phyloP scores from a whole-genome alignment of 306 rosid genomes.

The Cajanus cajan region DNA sequence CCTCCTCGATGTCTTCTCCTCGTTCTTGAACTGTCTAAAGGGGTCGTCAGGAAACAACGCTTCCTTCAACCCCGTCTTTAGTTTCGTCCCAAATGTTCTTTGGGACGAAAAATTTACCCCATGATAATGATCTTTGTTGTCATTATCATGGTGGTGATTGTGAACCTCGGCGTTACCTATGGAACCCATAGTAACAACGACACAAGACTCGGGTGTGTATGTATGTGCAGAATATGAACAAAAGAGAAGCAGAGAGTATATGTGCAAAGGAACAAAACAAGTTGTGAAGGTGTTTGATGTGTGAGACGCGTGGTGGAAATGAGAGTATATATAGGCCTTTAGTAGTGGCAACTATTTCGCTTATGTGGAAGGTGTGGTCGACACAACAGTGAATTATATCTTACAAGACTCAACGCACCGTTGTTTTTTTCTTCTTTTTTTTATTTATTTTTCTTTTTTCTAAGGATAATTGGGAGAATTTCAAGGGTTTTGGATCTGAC shows the following conservation, averaged over 20 bases:
- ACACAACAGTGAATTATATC: not conserved
- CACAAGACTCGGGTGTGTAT: not conserved
- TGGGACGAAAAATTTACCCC: constrained; percentile 50
- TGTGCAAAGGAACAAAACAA: not conserved
- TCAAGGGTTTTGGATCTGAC: not conserved
- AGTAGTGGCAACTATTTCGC: not conserved
- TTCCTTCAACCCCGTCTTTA: constrained; percentile 57
- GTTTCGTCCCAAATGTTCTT: constrained; percentile 31
- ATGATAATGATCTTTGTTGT: not conserved
- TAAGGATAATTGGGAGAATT: not conserved
- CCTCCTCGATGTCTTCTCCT: not conserved
- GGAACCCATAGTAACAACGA: not conserved
- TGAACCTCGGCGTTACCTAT: not conserved
- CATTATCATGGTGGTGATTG: not conserved
- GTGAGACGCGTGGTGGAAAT: not conserved
- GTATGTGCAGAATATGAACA: not conserved
- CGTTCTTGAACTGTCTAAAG: constrained; percentile 44
- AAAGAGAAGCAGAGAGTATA: not conserved
- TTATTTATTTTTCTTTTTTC: too few relatives aligned
- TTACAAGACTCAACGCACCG: not conserved
- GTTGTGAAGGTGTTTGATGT: not conserved
- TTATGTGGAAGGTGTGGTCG: not conserved
- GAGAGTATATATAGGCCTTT: constrained; percentile 13
- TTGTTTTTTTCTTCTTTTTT: too few relatives aligned
- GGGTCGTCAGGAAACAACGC: constrained; percentile 76